Evolutionary conservation across 805 yeast species (phyloP), one percentile per base, ranked within the genome.

Genomic region (Yarrowia deformans): DNA sequence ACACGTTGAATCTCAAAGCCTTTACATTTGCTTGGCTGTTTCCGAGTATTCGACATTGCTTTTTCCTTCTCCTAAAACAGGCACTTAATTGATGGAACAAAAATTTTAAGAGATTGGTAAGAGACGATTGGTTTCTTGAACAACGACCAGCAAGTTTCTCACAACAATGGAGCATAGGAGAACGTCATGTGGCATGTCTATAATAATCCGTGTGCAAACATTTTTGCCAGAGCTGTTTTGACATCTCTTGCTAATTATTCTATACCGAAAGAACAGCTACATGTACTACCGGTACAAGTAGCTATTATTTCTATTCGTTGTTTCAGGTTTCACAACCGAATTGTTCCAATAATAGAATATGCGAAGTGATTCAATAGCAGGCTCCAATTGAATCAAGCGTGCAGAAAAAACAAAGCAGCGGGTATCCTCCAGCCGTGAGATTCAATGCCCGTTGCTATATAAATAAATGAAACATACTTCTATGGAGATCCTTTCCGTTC

Each of bases 21-120:
- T 32, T 52, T 52, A 42, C 58, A 39, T 54, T 54, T 54, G 13
- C 34, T 35, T 54, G 60, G 60, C 60, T 54, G 60, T 39, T 19
- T 54, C 60, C 34, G 35, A 39, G 18, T 19, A 39, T 39, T 10
- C 6, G 9, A 37, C 29, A 7, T 54, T 54, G 19, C 60, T 54
- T 54, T 54, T 52, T 52, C 39, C 13, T 16, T 18, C 45, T 39
- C 58, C 58, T 54, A 54, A 54, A 52, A 54, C 45, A 37, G 60
- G 32, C 34, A 39, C 19, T 18, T 52, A 37, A 54, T 54, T 18
- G 45, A 23, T 3, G 39, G 32, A 32, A 23, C 29, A 4, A 16
- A 45, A 18, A 8, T 8, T 42, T 2, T 1, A 18, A 8, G 5
- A 8, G 23, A 18, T 8, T 9, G 13, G 40, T 39, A 10, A 34